Evolutionary conservation across 225 moss, liverwort and hornwort genomes (phyloP).

Genomic region (Straminergon stramineum): DNA sequence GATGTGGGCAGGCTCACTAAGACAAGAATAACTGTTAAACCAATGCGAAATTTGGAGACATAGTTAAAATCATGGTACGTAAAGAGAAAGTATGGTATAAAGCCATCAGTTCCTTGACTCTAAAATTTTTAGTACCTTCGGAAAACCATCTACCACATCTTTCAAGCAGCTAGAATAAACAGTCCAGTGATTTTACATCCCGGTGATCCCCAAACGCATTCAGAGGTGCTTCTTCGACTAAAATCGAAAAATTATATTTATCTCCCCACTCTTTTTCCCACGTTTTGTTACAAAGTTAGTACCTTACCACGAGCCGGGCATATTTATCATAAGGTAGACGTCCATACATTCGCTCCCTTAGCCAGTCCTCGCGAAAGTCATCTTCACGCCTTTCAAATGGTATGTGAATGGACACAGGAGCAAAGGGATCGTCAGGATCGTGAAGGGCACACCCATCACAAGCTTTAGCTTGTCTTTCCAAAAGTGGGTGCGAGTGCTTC

Average conservation of each 20-base stretch:
- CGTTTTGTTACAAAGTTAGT: conserved; percentile 14
- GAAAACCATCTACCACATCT: background rate
- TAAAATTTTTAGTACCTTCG: background rate
- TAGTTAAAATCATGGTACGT: background rate
- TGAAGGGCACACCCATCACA: conserved; percentile 62
- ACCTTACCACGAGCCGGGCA: conserved; percentile 68
- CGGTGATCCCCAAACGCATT: background rate
- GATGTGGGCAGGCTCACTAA: background rate
- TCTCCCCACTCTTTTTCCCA: background rate
- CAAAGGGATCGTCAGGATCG: conserved; percentile 54
- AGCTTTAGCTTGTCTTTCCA: conserved; percentile 53
- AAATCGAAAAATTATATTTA: background rate
- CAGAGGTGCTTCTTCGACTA: background rate
- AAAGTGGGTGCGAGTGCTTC: conserved; percentile 34
- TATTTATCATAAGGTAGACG: conserved; percentile 80
- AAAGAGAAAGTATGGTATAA: background rate
- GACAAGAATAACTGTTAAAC: background rate
- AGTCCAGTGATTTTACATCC: background rate
- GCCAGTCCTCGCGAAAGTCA: conserved; percentile 78
- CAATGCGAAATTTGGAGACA: background rate
- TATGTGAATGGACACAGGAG: conserved; percentile 63
- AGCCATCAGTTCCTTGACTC: background rate
- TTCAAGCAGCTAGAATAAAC: background rate
- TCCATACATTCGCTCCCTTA: conserved; percentile 84
- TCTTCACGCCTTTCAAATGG: conserved; percentile 48